Evolutionary conservation across 2,329 filamentous ascomycete genomes (phyloP).

Genomic region (Zopfia rhizophila): DNA sequence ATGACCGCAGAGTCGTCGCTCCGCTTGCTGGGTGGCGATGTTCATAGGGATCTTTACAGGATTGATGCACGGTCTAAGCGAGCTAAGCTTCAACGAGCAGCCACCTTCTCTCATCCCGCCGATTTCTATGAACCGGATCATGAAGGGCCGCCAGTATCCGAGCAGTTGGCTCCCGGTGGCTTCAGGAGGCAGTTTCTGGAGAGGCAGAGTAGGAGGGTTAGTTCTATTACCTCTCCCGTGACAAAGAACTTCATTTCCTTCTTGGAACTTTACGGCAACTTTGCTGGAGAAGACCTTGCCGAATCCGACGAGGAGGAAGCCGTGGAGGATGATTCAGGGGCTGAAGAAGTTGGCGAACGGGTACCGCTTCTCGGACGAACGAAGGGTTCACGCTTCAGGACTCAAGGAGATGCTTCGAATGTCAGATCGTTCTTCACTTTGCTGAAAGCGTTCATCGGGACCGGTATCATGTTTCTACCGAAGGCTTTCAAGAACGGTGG

Average conservation of each 20-base stretch:
- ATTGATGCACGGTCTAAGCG: conserved; percentile 69
- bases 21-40: conserved; percentile 78
- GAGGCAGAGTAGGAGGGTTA: conserved; percentile 52
- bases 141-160: conserved; percentile 53
- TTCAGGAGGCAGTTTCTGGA: conserved; percentile 65
- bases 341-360: conserved; percentile 65
- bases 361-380: conserved; percentile 70
- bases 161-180: conserved; percentile 62
- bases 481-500: conserved; percentile 84
- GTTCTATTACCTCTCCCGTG: conserved; percentile 63
- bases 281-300: conserved; percentile 76
- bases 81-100: conserved; percentile 64
- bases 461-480: conserved; percentile 83
- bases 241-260: conserved; percentile 80
- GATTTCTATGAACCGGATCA: conserved; percentile 43
- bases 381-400: conserved; percentile 58
- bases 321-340: conserved; percentile 63
- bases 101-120: conserved; percentile 71
- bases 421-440: conserved; percentile 81
- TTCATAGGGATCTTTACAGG: conserved; percentile 81
- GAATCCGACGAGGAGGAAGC: conserved; percentile 68
- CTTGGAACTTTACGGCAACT: conserved; percentile 78
- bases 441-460: conserved; percentile 81
- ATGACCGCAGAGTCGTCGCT: conserved; percentile 69
- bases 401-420: conserved; percentile 72